Evolutionary conservation across 2,329 filamentous ascomycete genomes (phyloP).

Genomic region (Didymella sp.): DNA sequence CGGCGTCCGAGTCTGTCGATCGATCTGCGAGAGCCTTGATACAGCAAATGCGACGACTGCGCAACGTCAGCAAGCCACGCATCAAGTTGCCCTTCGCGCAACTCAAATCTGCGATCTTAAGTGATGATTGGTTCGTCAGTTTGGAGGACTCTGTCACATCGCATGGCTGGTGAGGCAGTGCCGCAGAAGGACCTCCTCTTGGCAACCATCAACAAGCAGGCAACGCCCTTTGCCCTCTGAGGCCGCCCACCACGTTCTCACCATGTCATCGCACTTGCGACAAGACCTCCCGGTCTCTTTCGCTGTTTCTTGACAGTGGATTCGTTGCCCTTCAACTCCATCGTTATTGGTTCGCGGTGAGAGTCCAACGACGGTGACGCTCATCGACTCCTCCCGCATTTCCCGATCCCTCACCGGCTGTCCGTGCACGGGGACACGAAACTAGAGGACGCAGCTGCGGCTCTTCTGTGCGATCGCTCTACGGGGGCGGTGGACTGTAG

Average conservation of each 20-base stretch:
- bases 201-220: conserved; percentile 15
- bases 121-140: conserved; percentile 13
- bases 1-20: neutral
- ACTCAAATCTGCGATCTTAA: neutral
- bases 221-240: conserved; percentile 18
- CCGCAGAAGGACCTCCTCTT: conserved; percentile 15
- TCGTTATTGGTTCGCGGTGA: conserved; percentile 8
- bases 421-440: conserved; percentile 11
- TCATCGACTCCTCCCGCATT: conserved; percentile 23
- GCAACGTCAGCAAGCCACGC: conserved; percentile 16
- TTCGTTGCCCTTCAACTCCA: neutral
- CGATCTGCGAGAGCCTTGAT: conserved; percentile 1
- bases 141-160: conserved; percentile 15
- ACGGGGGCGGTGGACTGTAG: conserved; percentile 40
- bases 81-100: conserved; percentile 5
- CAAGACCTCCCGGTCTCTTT: neutral
- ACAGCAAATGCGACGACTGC: conserved; percentile 3
- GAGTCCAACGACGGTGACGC: conserved; percentile 6
- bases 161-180: conserved; percentile 5
- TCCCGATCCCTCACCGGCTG: conserved; percentile 33
- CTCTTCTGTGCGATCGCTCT: conserved; percentile 10
- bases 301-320: conserved; percentile 3
- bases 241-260: conserved; percentile 18
- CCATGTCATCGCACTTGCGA: conserved; percentile 9
- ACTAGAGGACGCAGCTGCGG: conserved; percentile 12